phyloP scores from a whole-genome alignment of 1,284 basidiomycete species.

The Volvariella volvacea region DNA sequence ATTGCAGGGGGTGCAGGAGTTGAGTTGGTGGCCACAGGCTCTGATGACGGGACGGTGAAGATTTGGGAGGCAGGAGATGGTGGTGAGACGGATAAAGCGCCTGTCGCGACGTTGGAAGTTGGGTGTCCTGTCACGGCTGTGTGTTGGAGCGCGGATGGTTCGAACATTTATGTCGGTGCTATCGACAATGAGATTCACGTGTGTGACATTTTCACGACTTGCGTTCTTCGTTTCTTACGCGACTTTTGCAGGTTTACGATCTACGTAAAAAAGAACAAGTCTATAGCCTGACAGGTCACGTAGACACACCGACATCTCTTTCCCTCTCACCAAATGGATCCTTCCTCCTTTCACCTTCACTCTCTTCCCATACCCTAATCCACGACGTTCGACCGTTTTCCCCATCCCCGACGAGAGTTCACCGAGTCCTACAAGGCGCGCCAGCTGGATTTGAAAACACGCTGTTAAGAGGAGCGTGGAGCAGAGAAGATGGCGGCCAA shows the following conservation, averaged over 20 bases:
- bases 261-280: conserved; percentile 76
- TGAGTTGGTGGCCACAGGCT: conserved; percentile 79
- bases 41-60: conserved; percentile 84
- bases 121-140: conserved; percentile 90
- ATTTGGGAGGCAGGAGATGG: conserved; percentile 83
- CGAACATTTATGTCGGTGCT: conserved; percentile 82
- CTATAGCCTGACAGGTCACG: conserved; percentile 73
- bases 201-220: conserved; percentile 13
- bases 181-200: conserved; percentile 94
- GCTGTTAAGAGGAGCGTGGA: conserved; percentile 77
- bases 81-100: conserved; percentile 43
- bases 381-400: conserved; percentile 92
- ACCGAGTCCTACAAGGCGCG: conserved; percentile 75
- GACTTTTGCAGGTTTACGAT: conserved; percentile 65
- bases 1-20: conserved; percentile 75
- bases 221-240: conserved; percentile 3
- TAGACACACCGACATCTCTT: conserved; percentile 86
- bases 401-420: conserved; percentile 71
- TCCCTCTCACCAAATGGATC: conserved; percentile 80
- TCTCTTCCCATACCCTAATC: conserved; percentile 82
- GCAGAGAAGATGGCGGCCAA: conserved; percentile 64
- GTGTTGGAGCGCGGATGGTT: conserved; percentile 85
- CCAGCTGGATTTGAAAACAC: conserved; percentile 90
- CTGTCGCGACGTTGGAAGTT: conserved; percentile 75
- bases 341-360: conserved; percentile 78